Conservation (phyloP, 768 basidiomycete genomes). For the Phaeotremella fagi region DNA sequence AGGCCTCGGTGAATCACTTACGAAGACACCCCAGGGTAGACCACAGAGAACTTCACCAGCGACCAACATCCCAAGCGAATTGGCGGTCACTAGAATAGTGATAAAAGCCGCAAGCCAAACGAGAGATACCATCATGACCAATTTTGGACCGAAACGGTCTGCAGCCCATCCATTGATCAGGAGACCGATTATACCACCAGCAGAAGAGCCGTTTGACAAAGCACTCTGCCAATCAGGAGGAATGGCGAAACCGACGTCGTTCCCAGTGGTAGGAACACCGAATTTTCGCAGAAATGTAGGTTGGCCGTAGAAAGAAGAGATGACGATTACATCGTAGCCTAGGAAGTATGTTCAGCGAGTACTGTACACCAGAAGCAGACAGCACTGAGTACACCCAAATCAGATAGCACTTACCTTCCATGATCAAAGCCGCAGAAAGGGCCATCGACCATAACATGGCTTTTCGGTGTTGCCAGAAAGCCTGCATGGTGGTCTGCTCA, state of each 20-base stretch:
- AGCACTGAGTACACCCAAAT: constrained; percentile 3
- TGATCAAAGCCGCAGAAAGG: constrained; percentile 23
- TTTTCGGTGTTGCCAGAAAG: constrained; percentile 37
- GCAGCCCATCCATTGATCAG: constrained; percentile 38
- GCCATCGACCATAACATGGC: constrained; percentile 44
- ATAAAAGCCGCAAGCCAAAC: constrained; percentile 12
- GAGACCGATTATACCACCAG: constrained; percentile 44
- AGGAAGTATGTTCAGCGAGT: background rate
- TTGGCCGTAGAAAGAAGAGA: constrained; percentile 24
- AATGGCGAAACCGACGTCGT: constrained; percentile 34
- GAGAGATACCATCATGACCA: constrained; percentile 33
- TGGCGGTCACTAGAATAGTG: constrained; percentile 12
- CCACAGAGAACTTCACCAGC: constrained; percentile 26
- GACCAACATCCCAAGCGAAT: constrained; percentile 11
- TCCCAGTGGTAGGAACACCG: constrained; percentile 9
- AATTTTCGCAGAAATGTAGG: constrained; percentile 13
- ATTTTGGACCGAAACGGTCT: constrained; percentile 42
- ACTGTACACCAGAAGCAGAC: background rate
- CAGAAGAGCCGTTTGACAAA: constrained; percentile 32
- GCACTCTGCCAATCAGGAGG: constrained; percentile 47
- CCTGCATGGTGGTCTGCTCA: constrained; percentile 33
- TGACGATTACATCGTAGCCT: too few relatives aligned
- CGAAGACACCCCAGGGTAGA: constrained; percentile 35
- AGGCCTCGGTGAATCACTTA: background rate
- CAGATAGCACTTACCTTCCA: constrained; percentile 33